Evolutionary conservation across 1,139 yeast genomes (phyloP).

Genomic region (Magnusiomyces fungicola): DNA sequence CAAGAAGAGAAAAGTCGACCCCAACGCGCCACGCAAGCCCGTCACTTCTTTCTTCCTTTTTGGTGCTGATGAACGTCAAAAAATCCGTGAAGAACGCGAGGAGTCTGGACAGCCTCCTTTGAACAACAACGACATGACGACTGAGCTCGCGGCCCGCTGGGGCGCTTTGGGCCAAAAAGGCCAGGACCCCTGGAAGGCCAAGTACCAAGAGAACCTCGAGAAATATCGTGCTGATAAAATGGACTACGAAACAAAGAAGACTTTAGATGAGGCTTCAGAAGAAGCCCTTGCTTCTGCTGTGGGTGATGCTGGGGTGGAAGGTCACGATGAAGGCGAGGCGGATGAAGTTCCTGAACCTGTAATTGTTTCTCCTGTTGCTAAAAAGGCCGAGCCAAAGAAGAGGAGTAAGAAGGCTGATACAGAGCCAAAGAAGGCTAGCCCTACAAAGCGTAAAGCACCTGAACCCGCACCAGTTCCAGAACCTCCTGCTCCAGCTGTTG

Average conservation of each 20-base stretch:
- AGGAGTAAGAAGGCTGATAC: too few relatives aligned
- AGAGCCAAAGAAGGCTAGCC: too few relatives aligned
- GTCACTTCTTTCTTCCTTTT: conserved; percentile 75
- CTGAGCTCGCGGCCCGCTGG: conserved; percentile 75
- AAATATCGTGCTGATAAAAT: conserved; percentile 58
- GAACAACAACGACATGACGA: conserved; percentile 69
- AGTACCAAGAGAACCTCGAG: conserved; percentile 58
- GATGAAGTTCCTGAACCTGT: conserved; percentile 5
- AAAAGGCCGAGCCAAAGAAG: too few relatives aligned
- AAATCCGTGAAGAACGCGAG: conserved; percentile 56
- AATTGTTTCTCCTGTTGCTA: too few relatives aligned
- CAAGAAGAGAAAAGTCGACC: conserved; percentile 41
- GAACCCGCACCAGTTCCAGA: too few relatives aligned
- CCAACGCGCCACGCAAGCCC: conserved; percentile 47
- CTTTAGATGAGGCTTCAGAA: background rate
- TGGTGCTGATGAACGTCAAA: conserved; percentile 37
- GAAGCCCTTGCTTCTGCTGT: too few relatives aligned
- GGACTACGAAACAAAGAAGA: conserved; percentile 48
- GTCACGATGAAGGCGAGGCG: conserved; percentile 15
- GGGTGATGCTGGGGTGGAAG: too few relatives aligned
- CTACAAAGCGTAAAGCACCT: too few relatives aligned
- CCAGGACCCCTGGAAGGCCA: conserved; percentile 68
- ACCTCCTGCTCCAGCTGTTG: too few relatives aligned
- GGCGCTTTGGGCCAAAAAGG: conserved; percentile 56
- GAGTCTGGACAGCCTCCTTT: conserved; percentile 53